Evolutionary conservation across 1,139 yeast genomes (phyloP), one percentile per base, ranked within the genome.

Genomic region (Chernovozyma aurita): DNA sequence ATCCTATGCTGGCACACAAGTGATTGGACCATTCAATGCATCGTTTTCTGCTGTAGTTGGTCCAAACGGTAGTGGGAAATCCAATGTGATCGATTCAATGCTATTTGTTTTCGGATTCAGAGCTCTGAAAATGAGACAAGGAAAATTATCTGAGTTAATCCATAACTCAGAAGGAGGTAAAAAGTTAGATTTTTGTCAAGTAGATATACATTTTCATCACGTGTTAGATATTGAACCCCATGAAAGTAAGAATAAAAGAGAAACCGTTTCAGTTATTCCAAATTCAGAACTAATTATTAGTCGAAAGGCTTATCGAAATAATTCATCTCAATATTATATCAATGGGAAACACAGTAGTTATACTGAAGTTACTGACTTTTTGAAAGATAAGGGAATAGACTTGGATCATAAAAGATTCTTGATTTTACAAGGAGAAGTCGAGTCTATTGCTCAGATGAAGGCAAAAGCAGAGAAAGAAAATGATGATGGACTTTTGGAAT

Each of bases 11-110:
- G 98, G 98, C 0, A 65, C 73, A n/a, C 97, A 92, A 60, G 77
- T 77, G 8, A 85, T 94, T 41, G 99, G 99, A 0, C 98, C 99
- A 0, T 94, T 94, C 58, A 85, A 92, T 55, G 65, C 88, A 31
- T 86, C 95, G 2, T 94, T 94, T 55, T 86, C 96, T 7, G 97
- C 99, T 0, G 95, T 94, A 8, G 97, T 94, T n/a, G 99, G 99
- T 0, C 98, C 98, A 3, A 94, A 94, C 57, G 99, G 99, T 22
- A 85, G 95, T 28, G 98, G 98, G 7, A 92, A 92, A 59, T 90
- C 97, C 11, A 94, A 94, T 55, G 98, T 94, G 28, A 94, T 94
- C 45, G 99, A 94, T 55, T 85, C 97, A 2, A 76, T 94, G 75
- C 68, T 94, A 41, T 94, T 94, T 59, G 98, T 94, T 3, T 94